These are phyloP conservation scores for Melampsora americana DNA, from an alignment of 1,284 basidiomycete species.

Conservation along the genomic window DNA sequence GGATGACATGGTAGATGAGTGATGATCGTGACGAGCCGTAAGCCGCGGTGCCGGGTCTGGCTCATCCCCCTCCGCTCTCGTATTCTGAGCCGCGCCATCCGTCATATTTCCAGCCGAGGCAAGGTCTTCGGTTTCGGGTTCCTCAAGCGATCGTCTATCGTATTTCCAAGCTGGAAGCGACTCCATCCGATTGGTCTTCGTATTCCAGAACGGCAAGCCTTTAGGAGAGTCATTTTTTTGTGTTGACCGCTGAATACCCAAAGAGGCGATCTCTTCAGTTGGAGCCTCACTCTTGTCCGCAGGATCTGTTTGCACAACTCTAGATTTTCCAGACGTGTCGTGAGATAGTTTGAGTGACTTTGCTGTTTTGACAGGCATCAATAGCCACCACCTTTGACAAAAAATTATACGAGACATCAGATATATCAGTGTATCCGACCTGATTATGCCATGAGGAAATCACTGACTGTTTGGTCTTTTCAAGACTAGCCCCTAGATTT, in stretches of 20 bases:
- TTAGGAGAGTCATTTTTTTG: neutral
- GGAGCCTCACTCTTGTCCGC: neutral
- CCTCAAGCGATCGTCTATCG: neutral
- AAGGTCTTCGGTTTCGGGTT: neutral
- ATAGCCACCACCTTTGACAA: constrained; percentile 30
- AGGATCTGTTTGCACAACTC: constrained; percentile 14
- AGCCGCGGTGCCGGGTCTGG: neutral
- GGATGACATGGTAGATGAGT: neutral
- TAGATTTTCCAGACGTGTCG: neutral
- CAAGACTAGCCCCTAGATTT: constrained; percentile 32
- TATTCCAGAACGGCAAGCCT: constrained; percentile 36
- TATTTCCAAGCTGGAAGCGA: constrained; percentile 12
- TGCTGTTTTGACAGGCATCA: constrained; percentile 30
- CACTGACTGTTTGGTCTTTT: constrained; percentile 42
- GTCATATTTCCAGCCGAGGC: neutral
- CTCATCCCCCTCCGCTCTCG: neutral
- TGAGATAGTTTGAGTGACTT: constrained; percentile 13
- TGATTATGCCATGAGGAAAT: neutral
- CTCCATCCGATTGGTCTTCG: constrained; percentile 34
- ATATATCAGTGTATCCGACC: neutral
- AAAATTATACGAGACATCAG: neutral
- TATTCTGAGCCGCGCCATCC: neutral
- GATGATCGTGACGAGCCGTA: neutral
- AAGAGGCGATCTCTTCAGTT: neutral
- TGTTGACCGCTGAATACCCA: neutral